Percentiles rank a stretch among this genome's conserved stretches.
phyloP scores from a whole-genome alignment of 345 rosid genomes.

The Eutrema heterophyllum region DNA sequence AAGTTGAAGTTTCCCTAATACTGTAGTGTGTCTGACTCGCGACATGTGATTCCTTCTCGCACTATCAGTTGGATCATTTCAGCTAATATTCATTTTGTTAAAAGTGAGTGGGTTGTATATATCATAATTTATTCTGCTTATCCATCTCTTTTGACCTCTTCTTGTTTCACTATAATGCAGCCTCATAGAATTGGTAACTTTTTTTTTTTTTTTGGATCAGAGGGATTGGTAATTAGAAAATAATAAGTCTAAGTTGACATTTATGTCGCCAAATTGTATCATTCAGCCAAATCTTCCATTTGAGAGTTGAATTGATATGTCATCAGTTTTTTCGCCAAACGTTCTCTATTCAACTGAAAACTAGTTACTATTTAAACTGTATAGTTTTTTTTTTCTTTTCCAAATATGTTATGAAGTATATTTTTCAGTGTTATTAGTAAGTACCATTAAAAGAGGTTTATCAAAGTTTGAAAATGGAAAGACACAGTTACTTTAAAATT shows the following conservation, averaged over 20 bases:
- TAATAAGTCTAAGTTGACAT: background rate
- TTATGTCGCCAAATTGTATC: background rate
- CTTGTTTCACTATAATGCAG: background rate
- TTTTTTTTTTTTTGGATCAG: no score
- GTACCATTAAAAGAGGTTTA: background rate
- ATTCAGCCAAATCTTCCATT: background rate
- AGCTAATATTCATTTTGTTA: background rate
- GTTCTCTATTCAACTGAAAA: background rate
- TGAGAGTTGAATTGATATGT: background rate
- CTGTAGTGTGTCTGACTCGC: slow-evolving; percentile 33
- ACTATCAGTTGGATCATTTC: background rate
- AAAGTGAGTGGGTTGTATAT: background rate
- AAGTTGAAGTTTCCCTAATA: slow-evolving; percentile 27
- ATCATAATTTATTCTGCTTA: background rate
- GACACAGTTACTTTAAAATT: background rate
- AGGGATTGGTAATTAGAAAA: background rate
- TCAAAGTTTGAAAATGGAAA: background rate
- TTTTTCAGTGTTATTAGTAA: background rate
- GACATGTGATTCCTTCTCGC: slow-evolving; percentile 38
- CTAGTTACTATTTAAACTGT: background rate
- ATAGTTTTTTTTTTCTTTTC: background rate
- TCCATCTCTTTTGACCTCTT: background rate
- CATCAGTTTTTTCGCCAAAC: background rate
- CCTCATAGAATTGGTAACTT: background rate
- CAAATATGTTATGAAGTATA: background rate